Evolutionary conservation across 768 basidiomycete species (phyloP).

Genomic region (Termitomyces eurrhizus): DNA sequence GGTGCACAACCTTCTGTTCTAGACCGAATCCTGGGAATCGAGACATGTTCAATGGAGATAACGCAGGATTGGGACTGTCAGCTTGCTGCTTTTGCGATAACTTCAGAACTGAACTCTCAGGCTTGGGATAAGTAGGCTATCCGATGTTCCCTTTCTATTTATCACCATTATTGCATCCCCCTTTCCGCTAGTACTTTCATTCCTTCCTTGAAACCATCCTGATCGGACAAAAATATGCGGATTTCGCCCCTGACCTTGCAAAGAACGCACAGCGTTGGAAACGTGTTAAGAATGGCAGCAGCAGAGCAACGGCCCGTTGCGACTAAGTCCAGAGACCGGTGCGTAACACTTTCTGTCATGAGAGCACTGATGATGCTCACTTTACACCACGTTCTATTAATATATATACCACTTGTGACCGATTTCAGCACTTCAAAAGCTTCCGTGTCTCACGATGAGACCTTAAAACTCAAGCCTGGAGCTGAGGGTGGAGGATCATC

Average conservation of each 20-base stretch:
- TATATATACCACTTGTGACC: not conserved
- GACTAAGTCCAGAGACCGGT: not conserved
- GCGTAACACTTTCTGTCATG: not conserved
- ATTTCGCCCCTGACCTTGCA: not conserved
- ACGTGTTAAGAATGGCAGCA: not conserved
- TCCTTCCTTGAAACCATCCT: not conserved
- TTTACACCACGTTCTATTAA: not conserved
- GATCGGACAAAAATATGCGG: not conserved
- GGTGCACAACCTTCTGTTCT: not conserved
- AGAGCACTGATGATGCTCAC: not conserved
- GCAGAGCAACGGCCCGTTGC: not conserved
- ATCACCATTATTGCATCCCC: not conserved
- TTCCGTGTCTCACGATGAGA: slow-evolving; percentile 6
- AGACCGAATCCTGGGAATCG: not conserved
- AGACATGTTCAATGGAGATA: not conserved
- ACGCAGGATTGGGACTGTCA: not conserved
- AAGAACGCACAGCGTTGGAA: not conserved
- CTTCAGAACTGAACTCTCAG: not conserved
- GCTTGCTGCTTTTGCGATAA: not conserved
- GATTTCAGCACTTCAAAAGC: not conserved
- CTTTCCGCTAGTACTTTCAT: not conserved
- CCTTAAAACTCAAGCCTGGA: not conserved
- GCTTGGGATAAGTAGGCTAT: not conserved
- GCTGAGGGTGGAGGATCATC: not conserved
- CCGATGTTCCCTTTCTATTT: not conserved